Base-by-base conservation (phyloP, 1,139 yeast species). In the Debaryomycetaceae sp. region DNA sequence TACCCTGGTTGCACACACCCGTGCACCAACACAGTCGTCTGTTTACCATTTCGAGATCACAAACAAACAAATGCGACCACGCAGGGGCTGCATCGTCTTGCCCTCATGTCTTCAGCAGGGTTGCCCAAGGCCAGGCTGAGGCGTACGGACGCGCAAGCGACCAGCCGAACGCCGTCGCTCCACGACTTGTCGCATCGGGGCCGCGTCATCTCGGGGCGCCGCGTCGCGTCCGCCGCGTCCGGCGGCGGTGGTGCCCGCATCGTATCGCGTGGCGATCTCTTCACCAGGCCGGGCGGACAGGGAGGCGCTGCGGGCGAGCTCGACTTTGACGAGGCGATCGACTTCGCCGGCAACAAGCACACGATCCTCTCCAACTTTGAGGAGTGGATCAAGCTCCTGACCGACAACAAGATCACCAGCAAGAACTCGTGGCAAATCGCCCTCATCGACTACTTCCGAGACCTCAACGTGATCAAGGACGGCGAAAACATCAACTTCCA, bases 301-400 rank as follows among this genome's bases (percentile, higher is more conserved):
- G 34, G 21, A n/a, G 30, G 26, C 10, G 29, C 24, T 4, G 8
- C n/a, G 7, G 26, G 22, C 13, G 23, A 30, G 11, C 19, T 23
- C 15, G 36, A 33, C 15, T 21, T 30, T 5, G 71, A 64, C 25
- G 64, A 60, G 33, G 69, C 67, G 30, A 66, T 66, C 34, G 63
- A 61, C 34, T 67, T 67, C 42, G 62, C 65, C 40, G 67, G 65
- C 30, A 68, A 67, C 46, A 62, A 53, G 36, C 65, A 65, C 39
- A 65, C 70, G 10, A 67, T 68, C 37, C 49, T 68, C 43, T 55
- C 67, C 24, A 86, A 86, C 46, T 86, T 85, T 53, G 95, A 88
- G 49, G 91, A 84, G 56, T 83, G 94, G 88, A 83, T 86, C 67
- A 83, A 78, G 51, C 67, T 83, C 58, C 86, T 93, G n/a, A 83